A percentile compares a stretch with the other conserved stretches of the same genome.
phyloP scores from a whole-genome alignment of 23 red algal genomes.

The Gracilaria vermiculophylla region DNA sequence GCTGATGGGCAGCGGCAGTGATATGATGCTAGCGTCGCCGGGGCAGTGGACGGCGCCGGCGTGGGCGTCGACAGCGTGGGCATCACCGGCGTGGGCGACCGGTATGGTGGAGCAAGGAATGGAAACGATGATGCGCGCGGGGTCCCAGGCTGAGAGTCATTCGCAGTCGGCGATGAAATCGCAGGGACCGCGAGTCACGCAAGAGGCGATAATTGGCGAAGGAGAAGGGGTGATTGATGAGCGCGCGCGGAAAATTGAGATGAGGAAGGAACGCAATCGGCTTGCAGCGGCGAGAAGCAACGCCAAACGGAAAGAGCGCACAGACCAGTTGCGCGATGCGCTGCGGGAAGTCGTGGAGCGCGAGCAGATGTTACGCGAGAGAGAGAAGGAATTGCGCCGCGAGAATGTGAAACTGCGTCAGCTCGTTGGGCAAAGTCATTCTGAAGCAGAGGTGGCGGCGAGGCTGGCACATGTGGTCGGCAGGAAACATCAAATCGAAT shows the following conservation, averaged over 20 bases:
- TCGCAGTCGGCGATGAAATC: background rate
- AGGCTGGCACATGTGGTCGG: background rate
- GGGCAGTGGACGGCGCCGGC: background rate
- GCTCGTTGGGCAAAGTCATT: background rate
- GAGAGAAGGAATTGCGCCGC: constrained; percentile 21
- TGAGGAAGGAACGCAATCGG: constrained; percentile 35
- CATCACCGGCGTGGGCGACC: background rate
- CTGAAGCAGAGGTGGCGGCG: background rate
- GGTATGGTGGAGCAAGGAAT: background rate
- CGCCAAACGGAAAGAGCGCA: constrained; percentile 46
- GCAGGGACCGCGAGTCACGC: background rate
- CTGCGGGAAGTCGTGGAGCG: background rate
- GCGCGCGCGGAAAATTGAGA: constrained; percentile 39
- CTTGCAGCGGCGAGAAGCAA: constrained; percentile 46
- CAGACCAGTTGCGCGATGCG: constrained; percentile 11
- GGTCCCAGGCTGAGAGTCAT: background rate
- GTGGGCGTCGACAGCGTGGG: background rate
- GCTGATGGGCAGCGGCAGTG: background rate
- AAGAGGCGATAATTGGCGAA: too few relatives aligned
- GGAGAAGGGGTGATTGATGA: background rate
- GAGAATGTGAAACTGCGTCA: constrained; percentile 46
- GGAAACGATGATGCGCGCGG: background rate
- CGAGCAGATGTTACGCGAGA: background rate
- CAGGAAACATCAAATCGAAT: too few relatives aligned
- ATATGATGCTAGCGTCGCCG: background rate